These are phyloP conservation scores for Pilobolus umbonatus DNA, from an alignment of 192 early-diverging fungal genomes.

Conservation along the genomic window DNA sequence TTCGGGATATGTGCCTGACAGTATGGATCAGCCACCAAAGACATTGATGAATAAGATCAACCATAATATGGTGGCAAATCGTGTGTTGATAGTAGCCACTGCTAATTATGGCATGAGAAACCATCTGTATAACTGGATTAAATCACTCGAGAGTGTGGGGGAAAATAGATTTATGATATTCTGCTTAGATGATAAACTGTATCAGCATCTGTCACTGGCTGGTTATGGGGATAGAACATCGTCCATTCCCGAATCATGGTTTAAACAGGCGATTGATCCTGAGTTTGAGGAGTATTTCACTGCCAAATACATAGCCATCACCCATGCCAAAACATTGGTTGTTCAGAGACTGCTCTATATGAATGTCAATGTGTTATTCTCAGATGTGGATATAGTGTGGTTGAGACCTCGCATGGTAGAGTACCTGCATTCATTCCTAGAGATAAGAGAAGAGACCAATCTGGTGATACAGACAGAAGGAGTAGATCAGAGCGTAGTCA, in stretches of 20 bases:
- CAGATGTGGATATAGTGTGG: constrained; percentile 29
- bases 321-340: constrained; percentile 20
- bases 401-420: constrained; percentile 5
- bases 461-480: constrained; percentile 20
- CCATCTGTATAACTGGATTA: constrained; percentile 29
- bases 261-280: constrained; percentile 1
- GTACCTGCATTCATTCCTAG: constrained; percentile 7
- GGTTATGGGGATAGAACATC: constrained; percentile 20
- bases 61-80: constrained; percentile 8
- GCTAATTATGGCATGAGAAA: constrained; percentile 22
- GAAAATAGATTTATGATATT: constrained; percentile 18
- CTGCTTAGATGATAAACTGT: constrained; percentile 19
- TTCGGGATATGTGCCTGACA: too few species aligned
- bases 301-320: constrained; percentile 14
- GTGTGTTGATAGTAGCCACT: constrained; percentile 20
- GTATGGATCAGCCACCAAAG: constrained; percentile 8
- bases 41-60: constrained; percentile 17
- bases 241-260: constrained; percentile 22
- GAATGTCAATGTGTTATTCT: constrained; percentile 24
- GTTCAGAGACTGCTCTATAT: constrained; percentile 27
- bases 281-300: constrained; percentile 4
- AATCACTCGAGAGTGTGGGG: constrained; percentile 18
- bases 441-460: constrained; percentile 18
- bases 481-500: constrained; percentile 6
- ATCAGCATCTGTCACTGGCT: background rate